phyloP scores from a whole-genome alignment of 2,329 filamentous ascomycete genomes.

The Magnaporthales sp. region DNA sequence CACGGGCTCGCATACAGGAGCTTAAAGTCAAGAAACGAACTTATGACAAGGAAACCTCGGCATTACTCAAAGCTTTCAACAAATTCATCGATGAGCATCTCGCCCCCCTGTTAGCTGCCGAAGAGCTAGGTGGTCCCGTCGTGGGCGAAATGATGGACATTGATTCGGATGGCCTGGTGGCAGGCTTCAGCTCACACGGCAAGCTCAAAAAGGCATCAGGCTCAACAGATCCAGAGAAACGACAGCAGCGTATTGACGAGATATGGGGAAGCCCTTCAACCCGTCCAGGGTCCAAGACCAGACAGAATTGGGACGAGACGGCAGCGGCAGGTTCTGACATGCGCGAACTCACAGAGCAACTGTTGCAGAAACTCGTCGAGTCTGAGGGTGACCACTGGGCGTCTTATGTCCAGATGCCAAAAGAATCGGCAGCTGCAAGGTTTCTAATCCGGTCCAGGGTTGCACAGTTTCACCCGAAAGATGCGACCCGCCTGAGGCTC shows the following conservation, averaged over 20 bases:
- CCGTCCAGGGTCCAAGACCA: constrained; percentile 9
- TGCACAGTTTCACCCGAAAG: constrained; percentile 56
- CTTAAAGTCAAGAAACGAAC: constrained; percentile 48
- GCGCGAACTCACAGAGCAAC: constrained; percentile 48
- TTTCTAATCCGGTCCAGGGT: constrained; percentile 58
- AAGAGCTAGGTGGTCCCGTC: constrained; percentile 75
- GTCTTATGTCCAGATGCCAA: constrained; percentile 48
- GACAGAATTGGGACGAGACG: constrained; percentile 33
- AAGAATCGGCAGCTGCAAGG: constrained; percentile 53
- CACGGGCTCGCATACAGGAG: constrained; percentile 51
- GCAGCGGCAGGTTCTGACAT: constrained; percentile 47
- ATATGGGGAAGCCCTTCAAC: constrained; percentile 40
- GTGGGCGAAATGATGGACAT: constrained; percentile 66
- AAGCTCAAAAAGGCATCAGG: constrained; percentile 39
- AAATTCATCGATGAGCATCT: constrained; percentile 64
- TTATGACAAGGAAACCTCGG: constrained; percentile 53
- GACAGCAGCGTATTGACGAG: constrained; percentile 54
- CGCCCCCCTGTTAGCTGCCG: constrained; percentile 69
- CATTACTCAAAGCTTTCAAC: constrained; percentile 55
- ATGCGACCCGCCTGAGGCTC: constrained; percentile 49
- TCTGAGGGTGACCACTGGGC: constrained; percentile 44
- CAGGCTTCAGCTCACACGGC: constrained; percentile 52
- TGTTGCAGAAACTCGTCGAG: constrained; percentile 50
- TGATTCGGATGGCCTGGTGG: constrained; percentile 47
- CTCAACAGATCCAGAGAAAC: constrained; percentile 34